These are phyloP conservation scores for Lentinus polychrous DNA, from an alignment of 1,284 basidiomycete genomes.

Conservation along the genomic window DNA sequence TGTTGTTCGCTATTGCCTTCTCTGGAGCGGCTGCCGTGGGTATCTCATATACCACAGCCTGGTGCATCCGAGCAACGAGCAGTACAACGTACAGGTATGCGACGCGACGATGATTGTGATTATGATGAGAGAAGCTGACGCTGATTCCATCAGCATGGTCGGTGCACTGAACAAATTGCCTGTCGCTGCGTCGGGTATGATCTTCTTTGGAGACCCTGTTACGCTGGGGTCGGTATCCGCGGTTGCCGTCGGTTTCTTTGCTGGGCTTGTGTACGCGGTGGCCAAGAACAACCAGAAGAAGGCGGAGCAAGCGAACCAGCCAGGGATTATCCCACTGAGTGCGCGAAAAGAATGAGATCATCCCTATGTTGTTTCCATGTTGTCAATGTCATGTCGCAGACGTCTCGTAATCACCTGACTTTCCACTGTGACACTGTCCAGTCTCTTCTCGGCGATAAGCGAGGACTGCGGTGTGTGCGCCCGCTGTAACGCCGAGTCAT, in stretches of 20 bases:
- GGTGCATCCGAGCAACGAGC: slow-evolving; percentile 95
- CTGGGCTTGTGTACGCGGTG: slow-evolving; percentile 84
- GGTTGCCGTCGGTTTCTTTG: slow-evolving; percentile 85
- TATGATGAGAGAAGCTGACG: slow-evolving; percentile 7
- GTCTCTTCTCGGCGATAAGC: no score
- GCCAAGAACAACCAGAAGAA: slow-evolving; percentile 88
- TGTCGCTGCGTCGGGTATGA: slow-evolving; percentile 92
- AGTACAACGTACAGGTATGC: slow-evolving; percentile 92
- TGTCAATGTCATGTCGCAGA: no score
- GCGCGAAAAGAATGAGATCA: neutral
- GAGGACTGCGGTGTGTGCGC: no score
- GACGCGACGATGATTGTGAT: neutral
- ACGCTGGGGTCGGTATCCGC: slow-evolving; percentile 87
- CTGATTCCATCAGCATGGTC: slow-evolving; percentile 73
- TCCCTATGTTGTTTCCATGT: neutral
- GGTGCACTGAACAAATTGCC: slow-evolving; percentile 98
- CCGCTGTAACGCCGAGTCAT: no score
- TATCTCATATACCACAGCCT: slow-evolving; percentile 97
- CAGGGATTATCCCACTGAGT: slow-evolving; percentile 54
- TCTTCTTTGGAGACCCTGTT: slow-evolving; percentile 90
- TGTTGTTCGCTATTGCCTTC: slow-evolving; percentile 88
- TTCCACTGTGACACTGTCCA: no score
- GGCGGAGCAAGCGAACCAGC: slow-evolving; percentile 39
- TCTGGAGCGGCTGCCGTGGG: slow-evolving; percentile 96
- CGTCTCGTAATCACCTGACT: no score